phyloP scores from a whole-genome alignment of 2,329 filamentous ascomycete genomes.

The Ascochyta viciae-villosae region DNA sequence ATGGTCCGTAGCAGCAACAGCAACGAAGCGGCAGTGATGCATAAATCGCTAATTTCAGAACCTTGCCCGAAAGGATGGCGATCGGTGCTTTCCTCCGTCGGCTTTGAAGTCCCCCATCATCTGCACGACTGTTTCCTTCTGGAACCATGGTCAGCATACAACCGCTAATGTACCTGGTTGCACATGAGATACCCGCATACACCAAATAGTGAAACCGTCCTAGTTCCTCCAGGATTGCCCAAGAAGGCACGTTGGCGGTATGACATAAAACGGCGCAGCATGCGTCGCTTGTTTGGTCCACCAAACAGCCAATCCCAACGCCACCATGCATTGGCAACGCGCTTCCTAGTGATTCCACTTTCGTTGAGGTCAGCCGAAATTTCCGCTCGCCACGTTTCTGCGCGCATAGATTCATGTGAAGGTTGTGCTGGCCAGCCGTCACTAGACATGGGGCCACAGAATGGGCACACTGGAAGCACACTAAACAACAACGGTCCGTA shows the following conservation, averaged over 20 bases:
- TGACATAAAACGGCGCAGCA: not conserved
- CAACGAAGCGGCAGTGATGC: not conserved
- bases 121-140: not conserved
- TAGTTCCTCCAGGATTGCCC: slow-evolving; percentile 1
- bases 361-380: not conserved
- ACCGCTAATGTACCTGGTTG: not conserved
- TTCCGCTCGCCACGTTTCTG: not conserved
- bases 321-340: not conserved
- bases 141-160: not conserved
- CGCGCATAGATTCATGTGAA: not conserved
- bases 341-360: too few relatives aligned
- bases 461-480: too few relatives aligned
- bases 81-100: not conserved
- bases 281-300: slow-evolving; percentile 1
- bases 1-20: not conserved
- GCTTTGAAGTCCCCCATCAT: not conserved
- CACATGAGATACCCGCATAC: not conserved
- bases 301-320: not conserved
- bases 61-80: not conserved
- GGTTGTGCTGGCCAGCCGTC: not conserved
- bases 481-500: not conserved
- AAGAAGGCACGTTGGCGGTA: slow-evolving; percentile 2
- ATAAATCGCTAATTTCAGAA: not conserved
- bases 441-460: not conserved
- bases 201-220: slow-evolving; percentile 4